Evolutionary conservation across 169 alveolate species (phyloP), one percentile per base, ranked within the genome.

Genomic region (Plasmodium adleri): DNA sequence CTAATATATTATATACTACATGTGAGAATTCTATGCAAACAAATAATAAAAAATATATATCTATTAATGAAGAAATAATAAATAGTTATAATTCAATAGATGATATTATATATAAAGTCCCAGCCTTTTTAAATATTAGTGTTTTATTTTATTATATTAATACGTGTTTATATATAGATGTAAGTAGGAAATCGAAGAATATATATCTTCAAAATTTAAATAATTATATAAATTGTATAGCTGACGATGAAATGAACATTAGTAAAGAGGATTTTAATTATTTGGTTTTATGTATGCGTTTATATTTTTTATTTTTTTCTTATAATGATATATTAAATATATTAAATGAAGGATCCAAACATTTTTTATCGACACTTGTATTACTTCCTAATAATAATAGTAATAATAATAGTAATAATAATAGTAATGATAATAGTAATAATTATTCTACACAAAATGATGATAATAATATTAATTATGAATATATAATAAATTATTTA

Each of bases 201-300:
- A 10, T 63, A 3, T 75, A 68, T 54, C 45, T 60, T 47, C 75
- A 75, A 13, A 50, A 62, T n/a, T 9, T 75, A 24, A 75, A 75
- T 68, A 66, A 66, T 52, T 75, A 75, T 75, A 49, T 75, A 75
- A 63, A 67, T 63, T 63, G 54, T 1, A 75, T 75, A 9, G 62
- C 88, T 22, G 68, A 75, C n/a, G 88, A 75, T 75, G 88, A 75
- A 75, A 75, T 62, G 22, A 75, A 75, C 12, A 75, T 75, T 13
- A 17, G 71, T 47, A 8, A 20, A n/a, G 75, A 63, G 10, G 88
- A 75, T 47, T 28, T 50, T 20, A 32, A 28, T 63, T 75, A 75
- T 43, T 56, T 75, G 20, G 26, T 54, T 62, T 17, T 75, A 32
- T 43, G 59, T 9, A n/a, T 64, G 1, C 88, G 88, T 56, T 56